A percentile compares a stretch with the other conserved stretches of the same genome.
Conservation (phyloP, 805 yeast species). For the Tetrapisispora nanseiensis region DNA sequence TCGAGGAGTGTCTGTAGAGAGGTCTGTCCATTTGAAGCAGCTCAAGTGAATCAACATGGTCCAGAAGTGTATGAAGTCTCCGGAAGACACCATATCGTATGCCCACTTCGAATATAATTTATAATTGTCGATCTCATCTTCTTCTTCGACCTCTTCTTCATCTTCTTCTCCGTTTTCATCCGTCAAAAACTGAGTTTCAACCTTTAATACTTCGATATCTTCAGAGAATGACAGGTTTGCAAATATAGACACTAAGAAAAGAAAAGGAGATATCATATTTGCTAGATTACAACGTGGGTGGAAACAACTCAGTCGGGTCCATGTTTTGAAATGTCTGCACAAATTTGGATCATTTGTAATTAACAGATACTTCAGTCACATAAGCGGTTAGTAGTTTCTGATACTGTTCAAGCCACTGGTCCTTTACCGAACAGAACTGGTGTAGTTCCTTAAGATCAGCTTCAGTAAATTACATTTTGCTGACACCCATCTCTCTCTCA, state of each 20-base stretch:
- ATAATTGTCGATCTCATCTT: no score
- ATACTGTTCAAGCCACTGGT: not conserved
- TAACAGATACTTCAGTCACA: not conserved
- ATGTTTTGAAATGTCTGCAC: not conserved
- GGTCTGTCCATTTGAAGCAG: no score
- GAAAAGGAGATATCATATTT: not conserved
- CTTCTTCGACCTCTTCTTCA: not conserved
- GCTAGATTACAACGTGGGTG: not conserved
- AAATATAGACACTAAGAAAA: not conserved
- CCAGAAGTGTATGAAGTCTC: no score
- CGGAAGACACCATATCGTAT: no score
- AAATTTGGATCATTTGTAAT: not conserved
- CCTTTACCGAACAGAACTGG: not conserved
- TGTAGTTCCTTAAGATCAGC: not conserved
- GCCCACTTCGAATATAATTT: no score
- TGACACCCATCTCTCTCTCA: not conserved
- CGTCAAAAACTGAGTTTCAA: not conserved
- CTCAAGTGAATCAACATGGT: no score
- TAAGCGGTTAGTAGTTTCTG: not conserved
- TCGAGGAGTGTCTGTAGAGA: no score
- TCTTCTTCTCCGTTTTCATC: not conserved
- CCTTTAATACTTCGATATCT: not conserved
- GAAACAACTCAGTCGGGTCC: not conserved
- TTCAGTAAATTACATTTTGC: not conserved
- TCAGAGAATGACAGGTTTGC: not conserved